Conservation (phyloP, 768 basidiomycete genomes). For the Hortiboletus flavorubellus region DNA sequence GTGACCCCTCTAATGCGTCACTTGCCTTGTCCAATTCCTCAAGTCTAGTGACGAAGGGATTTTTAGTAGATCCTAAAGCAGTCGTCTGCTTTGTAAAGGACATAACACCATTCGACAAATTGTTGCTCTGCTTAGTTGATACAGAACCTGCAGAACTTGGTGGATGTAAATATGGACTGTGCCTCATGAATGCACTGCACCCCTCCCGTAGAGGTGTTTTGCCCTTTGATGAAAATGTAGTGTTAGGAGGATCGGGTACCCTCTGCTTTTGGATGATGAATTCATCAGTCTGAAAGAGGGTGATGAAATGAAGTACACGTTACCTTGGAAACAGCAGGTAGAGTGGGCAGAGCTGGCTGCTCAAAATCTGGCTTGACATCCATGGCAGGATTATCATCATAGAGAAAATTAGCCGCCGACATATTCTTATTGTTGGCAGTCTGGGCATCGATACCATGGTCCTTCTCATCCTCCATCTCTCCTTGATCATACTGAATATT, state of each 20-base stretch:
- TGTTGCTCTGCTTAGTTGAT: neutral
- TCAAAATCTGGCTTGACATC: neutral
- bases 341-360: neutral
- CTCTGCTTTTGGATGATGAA: neutral
- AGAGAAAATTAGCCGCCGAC: too few relatives aligned
- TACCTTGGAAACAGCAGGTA: neutral
- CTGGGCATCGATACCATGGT: neutral
- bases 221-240: neutral
- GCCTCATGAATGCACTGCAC: neutral
- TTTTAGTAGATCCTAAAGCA: neutral
- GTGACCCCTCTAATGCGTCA: neutral
- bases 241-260: neutral
- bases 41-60: neutral
- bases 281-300: neutral
- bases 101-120: neutral
- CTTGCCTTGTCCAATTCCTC: conserved; percentile 1
- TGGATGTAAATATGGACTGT: neutral
- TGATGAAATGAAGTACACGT: neutral
- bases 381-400: neutral
- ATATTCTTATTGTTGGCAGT: neutral
- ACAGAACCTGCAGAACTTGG: neutral
- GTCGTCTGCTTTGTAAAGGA: neutral
- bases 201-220: neutral
- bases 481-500: neutral
- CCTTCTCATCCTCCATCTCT: neutral